Evolutionary conservation across 1,139 yeast genomes (phyloP).

Genomic region (Petasospora rhodanensis): DNA sequence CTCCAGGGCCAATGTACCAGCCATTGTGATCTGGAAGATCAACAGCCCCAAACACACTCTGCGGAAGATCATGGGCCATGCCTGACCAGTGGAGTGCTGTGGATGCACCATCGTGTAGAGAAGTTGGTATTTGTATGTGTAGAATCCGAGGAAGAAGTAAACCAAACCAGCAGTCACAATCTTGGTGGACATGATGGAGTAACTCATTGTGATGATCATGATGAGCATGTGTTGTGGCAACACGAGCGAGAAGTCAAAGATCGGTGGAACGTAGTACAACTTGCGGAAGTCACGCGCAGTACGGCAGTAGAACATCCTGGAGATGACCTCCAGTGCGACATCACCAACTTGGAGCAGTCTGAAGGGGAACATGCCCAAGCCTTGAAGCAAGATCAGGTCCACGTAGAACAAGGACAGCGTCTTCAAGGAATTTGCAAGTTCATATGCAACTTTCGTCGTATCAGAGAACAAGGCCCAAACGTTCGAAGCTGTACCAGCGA

Average conservation of each 20-base stretch:
- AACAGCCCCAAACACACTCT: conserved; percentile 54
- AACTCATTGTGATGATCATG: conserved; percentile 55
- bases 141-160: conserved; percentile 59
- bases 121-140: conserved; percentile 62
- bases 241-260: conserved; percentile 60
- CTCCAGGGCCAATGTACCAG: conserved; percentile 64
- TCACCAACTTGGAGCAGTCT: conserved; percentile 56
- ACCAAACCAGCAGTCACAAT: conserved; percentile 60
- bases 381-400: conserved; percentile 77
- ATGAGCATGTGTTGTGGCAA: conserved; percentile 63
- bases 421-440: conserved; percentile 67
- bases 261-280: conserved; percentile 53
- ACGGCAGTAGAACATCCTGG: conserved; percentile 38
- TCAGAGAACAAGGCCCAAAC: conserved; percentile 67
- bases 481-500: conserved; percentile 70
- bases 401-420: conserved; percentile 74
- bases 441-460: conserved; percentile 74
- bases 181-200: conserved; percentile 61
- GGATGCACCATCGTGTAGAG: conserved; percentile 66
- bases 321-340: conserved; percentile 34
- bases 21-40: conserved; percentile 61
- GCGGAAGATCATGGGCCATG: conserved; percentile 64
- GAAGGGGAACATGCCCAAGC: conserved; percentile 80
- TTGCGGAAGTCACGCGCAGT: conserved; percentile 57
- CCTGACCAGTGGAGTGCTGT: conserved; percentile 66